A percentile compares a stretch with the other conserved stretches of the same genome.
Conservation (phyloP, 225 moss, liverwort and hornwort species). For the Climacium dendroides region DNA sequence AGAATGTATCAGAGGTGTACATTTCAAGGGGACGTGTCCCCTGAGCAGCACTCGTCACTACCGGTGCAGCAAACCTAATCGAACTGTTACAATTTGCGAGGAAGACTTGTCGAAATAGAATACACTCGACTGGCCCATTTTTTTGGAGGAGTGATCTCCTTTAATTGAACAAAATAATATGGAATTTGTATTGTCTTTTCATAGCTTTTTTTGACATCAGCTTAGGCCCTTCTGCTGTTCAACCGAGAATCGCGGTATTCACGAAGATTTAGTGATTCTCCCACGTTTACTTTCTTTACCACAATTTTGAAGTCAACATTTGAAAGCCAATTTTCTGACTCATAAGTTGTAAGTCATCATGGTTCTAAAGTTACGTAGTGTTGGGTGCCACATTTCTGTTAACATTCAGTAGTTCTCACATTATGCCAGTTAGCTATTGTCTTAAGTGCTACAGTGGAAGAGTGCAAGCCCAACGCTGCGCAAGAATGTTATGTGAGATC, state of each 20-base stretch:
- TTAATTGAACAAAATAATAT: background rate
- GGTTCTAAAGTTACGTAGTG: background rate
- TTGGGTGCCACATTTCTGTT: background rate
- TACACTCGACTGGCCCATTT: background rate
- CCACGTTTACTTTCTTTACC: background rate
- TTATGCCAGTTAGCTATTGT: background rate
- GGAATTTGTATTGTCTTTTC: background rate
- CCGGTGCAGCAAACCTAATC: background rate
- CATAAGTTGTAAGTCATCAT: background rate
- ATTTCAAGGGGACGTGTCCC: background rate
- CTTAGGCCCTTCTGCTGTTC: background rate
- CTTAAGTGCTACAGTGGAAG: background rate
- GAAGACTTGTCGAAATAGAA: background rate
- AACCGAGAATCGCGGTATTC: background rate
- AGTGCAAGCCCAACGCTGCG: background rate
- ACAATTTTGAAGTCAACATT: background rate
- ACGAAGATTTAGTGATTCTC: background rate
- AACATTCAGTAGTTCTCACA: background rate
- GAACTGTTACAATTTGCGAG: background rate
- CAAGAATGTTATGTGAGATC: background rate
- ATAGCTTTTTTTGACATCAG: background rate
- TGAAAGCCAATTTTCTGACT: background rate
- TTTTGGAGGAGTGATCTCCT: background rate
- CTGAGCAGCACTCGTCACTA: background rate
- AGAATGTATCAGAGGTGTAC: background rate